These are phyloP conservation scores for Plasmodium billcollinsi DNA, from an alignment of 169 alveolate genomes.

Conservation along the genomic window DNA sequence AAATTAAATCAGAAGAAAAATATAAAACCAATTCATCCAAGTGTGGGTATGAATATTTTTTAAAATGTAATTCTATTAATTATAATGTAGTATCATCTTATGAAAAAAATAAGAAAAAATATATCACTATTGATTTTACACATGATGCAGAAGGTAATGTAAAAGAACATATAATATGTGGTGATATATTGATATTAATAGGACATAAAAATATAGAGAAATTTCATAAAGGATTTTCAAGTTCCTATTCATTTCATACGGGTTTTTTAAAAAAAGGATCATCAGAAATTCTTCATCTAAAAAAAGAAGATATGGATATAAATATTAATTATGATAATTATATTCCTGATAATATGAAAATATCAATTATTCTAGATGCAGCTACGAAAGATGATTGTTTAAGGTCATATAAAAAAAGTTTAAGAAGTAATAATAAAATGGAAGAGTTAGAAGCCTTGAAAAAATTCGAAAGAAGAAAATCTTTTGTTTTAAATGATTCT, in stretches of 20 bases:
- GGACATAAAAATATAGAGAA: slow-evolving; percentile 79
- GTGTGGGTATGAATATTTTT: slow-evolving; percentile 67
- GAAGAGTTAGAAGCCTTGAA: slow-evolving; percentile 59
- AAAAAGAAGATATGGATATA: slow-evolving; percentile 76
- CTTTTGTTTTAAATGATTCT: slow-evolving; percentile 10
- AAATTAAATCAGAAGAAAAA: slow-evolving; percentile 26
- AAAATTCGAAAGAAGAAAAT: slow-evolving; percentile 40
- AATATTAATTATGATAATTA: slow-evolving; percentile 66
- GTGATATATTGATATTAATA: slow-evolving; percentile 82
- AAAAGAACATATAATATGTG: slow-evolving; percentile 79
- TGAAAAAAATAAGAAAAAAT: slow-evolving; percentile 73
- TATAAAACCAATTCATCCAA: slow-evolving; percentile 1
- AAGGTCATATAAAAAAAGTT: slow-evolving; percentile 39
- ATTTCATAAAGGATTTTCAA: slow-evolving; percentile 71
- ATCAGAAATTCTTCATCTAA: slow-evolving; percentile 65
- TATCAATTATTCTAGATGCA: slow-evolving; percentile 64
- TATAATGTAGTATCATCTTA: slow-evolving; percentile 66
- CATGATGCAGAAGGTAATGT: slow-evolving; percentile 80
- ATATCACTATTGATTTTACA: slow-evolving; percentile 79
- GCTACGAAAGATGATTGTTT: slow-evolving; percentile 32
- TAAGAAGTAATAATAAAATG: slow-evolving; percentile 45
- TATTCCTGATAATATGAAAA: slow-evolving; percentile 62
- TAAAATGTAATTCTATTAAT: slow-evolving; percentile 54
- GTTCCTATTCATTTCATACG: slow-evolving; percentile 84
- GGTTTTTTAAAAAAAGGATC: slow-evolving; percentile 73